These are phyloP conservation scores for Gossypium gossypioides DNA, from an alignment of 441 rosid species.

Conservation along the genomic window DNA sequence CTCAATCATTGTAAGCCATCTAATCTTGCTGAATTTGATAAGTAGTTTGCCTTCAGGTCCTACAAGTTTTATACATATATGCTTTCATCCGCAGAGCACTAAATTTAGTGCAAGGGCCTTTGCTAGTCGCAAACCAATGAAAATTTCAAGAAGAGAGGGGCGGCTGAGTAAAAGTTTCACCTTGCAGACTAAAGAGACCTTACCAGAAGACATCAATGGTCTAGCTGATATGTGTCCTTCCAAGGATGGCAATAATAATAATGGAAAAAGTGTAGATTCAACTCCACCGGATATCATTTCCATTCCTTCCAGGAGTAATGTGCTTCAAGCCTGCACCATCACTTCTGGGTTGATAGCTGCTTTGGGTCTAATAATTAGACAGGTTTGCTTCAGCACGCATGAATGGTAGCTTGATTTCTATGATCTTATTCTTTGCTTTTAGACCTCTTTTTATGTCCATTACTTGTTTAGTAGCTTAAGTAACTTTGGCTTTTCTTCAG, in stretches of 20 bases:
- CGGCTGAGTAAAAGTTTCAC: constrained; percentile 20
- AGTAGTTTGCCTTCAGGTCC: not conserved
- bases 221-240: constrained; percentile 21
- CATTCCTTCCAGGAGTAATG: constrained; percentile 50
- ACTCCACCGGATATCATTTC: constrained; percentile 13
- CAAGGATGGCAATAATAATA: constrained; percentile 20
- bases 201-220: constrained; percentile 19
- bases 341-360: constrained; percentile 70
- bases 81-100: constrained; percentile 21
- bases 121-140: constrained; percentile 43
- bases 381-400: constrained; percentile 28
- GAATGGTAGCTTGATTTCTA: not conserved
- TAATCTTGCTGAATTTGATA: not conserved
- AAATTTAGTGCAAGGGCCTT: constrained; percentile 23
- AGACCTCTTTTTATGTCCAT: not conserved
- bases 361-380: constrained; percentile 51
- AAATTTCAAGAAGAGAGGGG: constrained; percentile 30
- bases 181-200: constrained; percentile 14
- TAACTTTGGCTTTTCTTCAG: not conserved
- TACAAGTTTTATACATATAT: not conserved
- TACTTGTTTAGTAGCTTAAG: not conserved
- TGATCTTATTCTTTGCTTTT: constrained; percentile 1
- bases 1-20: constrained; percentile 24
- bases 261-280: constrained; percentile 9
- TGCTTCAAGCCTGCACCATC: constrained; percentile 62